Evolutionary conservation across 2,329 filamentous ascomycete genomes (phyloP), one percentile per base, ranked within the genome.

Genomic region (Pseudogymnoascus sp.): DNA sequence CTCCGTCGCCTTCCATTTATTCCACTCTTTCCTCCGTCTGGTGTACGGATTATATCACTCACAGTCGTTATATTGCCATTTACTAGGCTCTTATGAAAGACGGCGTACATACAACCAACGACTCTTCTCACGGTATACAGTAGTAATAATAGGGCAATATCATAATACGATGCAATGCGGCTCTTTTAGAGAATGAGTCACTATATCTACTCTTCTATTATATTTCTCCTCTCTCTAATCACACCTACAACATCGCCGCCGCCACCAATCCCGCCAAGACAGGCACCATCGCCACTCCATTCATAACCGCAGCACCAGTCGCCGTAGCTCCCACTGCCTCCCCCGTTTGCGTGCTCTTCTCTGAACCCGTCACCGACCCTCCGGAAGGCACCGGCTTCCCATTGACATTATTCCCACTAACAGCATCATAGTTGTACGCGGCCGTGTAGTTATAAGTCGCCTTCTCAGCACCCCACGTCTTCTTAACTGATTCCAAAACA

Each of bases 361-460:
- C 44, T 21, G 17, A 11, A n/a, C 21, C 23, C 15, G 7, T 50
- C 15, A 50, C 44, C 44, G 44, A 50, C 3, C 44, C 44, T 2
- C 21, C 44, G 7, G 6, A 3, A 5, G 44, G 44, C 13, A 50
- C 44, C 21, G 21, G 7, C 44, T 50, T 50, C 7, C 64, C 65
- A 21, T 63, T 65, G 19, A 63, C 62, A 46, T 68, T 65, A 21
- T 63, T 66, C 1, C 60, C 42, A 26, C 50, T 64, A 4, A 33
- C 40, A 59, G 44, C 33, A 46, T 69, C 67, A 62, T 68, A 68
- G n/a, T 65, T 67, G 46, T 68, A 69, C 1, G 56, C 50, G 31
- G 64, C 64, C 10, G 65, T 67, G 61, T 69, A 69, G 37, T 68
- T 66, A 11, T 61, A 63, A n/a, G 67, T 63, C 3, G 65, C 63